phyloP scores from a whole-genome alignment of 306 rosid genomes.

The Pyrus bretschneideri region DNA sequence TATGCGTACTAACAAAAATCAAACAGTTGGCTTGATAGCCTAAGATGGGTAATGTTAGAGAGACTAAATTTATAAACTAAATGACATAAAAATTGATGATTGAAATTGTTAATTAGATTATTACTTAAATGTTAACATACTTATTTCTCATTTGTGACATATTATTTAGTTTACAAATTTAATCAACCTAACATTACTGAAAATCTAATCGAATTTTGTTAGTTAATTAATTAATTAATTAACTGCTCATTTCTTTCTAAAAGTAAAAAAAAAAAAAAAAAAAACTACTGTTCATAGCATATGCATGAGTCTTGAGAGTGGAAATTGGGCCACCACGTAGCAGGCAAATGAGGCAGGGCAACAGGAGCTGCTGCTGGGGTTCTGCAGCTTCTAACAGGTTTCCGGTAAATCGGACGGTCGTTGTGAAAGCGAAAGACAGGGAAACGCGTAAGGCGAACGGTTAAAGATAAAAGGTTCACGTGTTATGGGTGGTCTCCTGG shows the following conservation, averaged over 20 bases:
- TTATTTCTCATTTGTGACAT: too few species aligned
- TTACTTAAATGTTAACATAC: too few species aligned
- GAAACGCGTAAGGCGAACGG: background rate
- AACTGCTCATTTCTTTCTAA: background rate
- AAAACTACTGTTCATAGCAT: background rate
- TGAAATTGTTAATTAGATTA: too few species aligned
- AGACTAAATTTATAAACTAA: too few species aligned
- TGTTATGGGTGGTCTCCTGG: constrained; percentile 4
- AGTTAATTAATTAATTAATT: background rate
- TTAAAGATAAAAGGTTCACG: constrained; percentile 22
- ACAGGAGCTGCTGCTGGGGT: too few species aligned
- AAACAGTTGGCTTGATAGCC: background rate
- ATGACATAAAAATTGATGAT: too few species aligned
- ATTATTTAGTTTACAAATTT: too few species aligned
- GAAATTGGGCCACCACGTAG: background rate
- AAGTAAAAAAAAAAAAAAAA: background rate
- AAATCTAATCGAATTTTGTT: background rate
- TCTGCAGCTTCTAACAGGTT: background rate
- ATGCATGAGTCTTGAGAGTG: background rate
- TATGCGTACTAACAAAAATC: too few species aligned
- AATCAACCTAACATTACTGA: too few species aligned
- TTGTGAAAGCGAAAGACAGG: constrained; percentile 17
- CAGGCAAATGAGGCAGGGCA: background rate
- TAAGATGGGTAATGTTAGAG: too few species aligned
- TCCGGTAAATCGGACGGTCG: constrained; percentile 2